Conservation (phyloP, 2,329 filamentous ascomycete species). For the Microdochium nivale region DNA sequence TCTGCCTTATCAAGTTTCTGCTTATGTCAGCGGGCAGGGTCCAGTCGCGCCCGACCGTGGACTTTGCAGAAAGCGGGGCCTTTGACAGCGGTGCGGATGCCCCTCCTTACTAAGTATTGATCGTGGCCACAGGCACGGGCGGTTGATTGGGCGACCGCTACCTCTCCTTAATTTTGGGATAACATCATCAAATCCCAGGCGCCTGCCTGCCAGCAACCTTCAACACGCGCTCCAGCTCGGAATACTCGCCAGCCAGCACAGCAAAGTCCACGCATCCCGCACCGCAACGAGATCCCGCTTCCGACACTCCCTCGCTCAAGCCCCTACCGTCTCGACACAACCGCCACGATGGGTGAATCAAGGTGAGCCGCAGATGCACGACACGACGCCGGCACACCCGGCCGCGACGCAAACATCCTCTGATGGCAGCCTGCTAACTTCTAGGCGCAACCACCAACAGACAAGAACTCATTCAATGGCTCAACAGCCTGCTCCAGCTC, state of each 20-base stretch:
- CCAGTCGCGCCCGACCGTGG: background rate
- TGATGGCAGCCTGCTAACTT: conserved; percentile 1
- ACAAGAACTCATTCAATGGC: conserved; percentile 93
- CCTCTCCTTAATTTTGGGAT: background rate
- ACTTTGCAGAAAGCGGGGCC: background rate
- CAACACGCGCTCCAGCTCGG: conserved; percentile 2
- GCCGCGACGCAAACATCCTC: background rate
- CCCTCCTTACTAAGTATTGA: background rate
- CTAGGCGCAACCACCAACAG: conserved; percentile 36
- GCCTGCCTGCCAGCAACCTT: background rate
- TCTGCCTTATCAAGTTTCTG: no score
- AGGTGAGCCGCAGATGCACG: background rate
- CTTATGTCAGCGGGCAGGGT: background rate
- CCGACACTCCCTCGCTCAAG: background rate
- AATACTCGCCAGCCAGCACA: conserved; percentile 1
- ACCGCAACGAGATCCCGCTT: no score
- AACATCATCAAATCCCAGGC: background rate
- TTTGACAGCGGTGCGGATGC: background rate
- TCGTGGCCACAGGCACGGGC: background rate
- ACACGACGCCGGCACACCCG: background rate
- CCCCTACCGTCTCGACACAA: conserved; percentile 10
- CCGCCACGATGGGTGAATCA: conserved; percentile 20
- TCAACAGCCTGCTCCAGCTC: conserved; percentile 95
- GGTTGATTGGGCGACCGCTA: conserved; percentile 1
- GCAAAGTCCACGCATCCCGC: background rate